Conservation (phyloP, 805 yeast genomes). For the Ogataea neopini region DNA sequence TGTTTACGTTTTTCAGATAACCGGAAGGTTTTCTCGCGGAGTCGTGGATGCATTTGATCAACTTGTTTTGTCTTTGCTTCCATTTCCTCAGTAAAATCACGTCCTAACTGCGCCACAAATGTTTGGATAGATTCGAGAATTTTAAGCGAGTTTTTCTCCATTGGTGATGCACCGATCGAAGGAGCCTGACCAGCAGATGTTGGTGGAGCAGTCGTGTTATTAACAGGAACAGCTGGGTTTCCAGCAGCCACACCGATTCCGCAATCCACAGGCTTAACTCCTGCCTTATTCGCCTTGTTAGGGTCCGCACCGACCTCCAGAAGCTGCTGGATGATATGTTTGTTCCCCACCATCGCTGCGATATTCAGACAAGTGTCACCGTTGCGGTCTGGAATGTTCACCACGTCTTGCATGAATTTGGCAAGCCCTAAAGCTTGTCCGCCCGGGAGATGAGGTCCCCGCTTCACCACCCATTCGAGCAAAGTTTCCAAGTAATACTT, state of each 20-base stretch:
- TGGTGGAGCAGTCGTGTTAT: not conserved
- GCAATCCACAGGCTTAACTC: slow-evolving; percentile 83
- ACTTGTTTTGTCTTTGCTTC: slow-evolving; percentile 52
- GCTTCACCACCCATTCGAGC: slow-evolving; percentile 73
- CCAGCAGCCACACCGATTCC: slow-evolving; percentile 48
- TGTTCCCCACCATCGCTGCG: slow-evolving; percentile 85
- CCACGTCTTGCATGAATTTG: slow-evolving; percentile 64
- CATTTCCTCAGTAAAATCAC: slow-evolving; percentile 60
- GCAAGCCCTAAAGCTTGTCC: slow-evolving; percentile 50
- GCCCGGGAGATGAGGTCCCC: slow-evolving; percentile 45
- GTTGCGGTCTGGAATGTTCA: slow-evolving; percentile 86
- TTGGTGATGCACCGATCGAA: not conserved
- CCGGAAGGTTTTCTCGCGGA: slow-evolving; percentile 56
- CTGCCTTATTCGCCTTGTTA: slow-evolving; percentile 76
- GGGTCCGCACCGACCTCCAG: slow-evolving; percentile 89
- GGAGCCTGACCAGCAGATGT: slow-evolving; percentile 1
- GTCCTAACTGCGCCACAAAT: slow-evolving; percentile 52
- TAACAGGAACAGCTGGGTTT: not conserved
- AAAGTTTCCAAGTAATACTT: slow-evolving; percentile 71
- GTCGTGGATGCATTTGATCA: slow-evolving; percentile 51
- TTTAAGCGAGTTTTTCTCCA: slow-evolving; percentile 35
- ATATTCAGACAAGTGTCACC: slow-evolving; percentile 96
- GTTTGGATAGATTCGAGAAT: slow-evolving; percentile 53
- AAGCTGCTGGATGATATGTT: slow-evolving; percentile 75
- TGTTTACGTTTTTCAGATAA: slow-evolving; percentile 50